Conservation (phyloP, 192 early-diverging fungal species). For the Phlyctochytrium bullatum region DNA sequence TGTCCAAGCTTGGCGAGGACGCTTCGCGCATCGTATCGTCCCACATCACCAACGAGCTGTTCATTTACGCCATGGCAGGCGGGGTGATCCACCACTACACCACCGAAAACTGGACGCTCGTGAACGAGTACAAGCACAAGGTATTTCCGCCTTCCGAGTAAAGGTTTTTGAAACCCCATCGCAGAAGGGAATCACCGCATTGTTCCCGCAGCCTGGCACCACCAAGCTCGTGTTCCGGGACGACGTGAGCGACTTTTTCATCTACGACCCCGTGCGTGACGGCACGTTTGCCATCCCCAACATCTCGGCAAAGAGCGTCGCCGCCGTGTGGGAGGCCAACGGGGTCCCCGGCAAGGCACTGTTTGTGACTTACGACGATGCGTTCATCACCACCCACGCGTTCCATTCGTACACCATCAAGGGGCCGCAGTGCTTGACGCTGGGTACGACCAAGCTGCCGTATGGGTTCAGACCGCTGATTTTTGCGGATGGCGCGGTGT, state of each 20-base stretch:
- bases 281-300: constrained; percentile 31
- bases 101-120: constrained; percentile 42
- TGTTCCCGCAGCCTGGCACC: constrained; percentile 36
- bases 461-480: constrained; percentile 48
- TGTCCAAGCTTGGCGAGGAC: constrained; percentile 4
- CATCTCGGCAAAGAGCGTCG: constrained; percentile 36
- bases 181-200: constrained; percentile 31
- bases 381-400: constrained; percentile 41
- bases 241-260: constrained; percentile 34
- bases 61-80: constrained; percentile 36
- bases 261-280: constrained; percentile 39
- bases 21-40: constrained; percentile 20
- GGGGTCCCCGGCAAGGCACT: constrained; percentile 10
- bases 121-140: constrained; percentile 43
- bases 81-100: constrained; percentile 35
- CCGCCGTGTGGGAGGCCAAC: constrained; percentile 44
- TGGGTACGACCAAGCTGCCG: constrained; percentile 45
- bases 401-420: constrained; percentile 40
- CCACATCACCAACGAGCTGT: constrained; percentile 33
- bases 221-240: constrained; percentile 44
- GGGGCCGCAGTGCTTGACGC: constrained; percentile 34
- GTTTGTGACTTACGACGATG: constrained; percentile 48
- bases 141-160: constrained; percentile 13
- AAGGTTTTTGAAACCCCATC: constrained; percentile 11
- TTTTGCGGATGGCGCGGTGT: constrained; percentile 31